Evolutionary conservation across 2,329 filamentous ascomycete genomes (phyloP), one percentile per base, ranked within the genome.

Genomic region (Ophiostoma pallidulum): DNA sequence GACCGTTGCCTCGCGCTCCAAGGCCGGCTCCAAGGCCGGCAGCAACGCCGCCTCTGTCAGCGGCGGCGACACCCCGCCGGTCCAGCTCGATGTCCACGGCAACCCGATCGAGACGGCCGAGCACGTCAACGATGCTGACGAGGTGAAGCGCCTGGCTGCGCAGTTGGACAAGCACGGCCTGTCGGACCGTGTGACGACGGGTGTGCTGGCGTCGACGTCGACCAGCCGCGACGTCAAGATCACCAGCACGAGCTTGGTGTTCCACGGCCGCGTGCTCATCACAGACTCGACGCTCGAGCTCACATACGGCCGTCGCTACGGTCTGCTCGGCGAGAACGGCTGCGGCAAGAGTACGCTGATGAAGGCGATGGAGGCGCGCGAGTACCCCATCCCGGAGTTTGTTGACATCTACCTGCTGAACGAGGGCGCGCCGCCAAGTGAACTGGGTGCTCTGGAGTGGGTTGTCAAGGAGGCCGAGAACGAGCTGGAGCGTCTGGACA

Each of bases 371-470:
- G 84, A 85, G 59, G 83, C 82, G 62, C 86, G 92, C 71, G 94
- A 98, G 69, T 98, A 82, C 66, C 94, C 92, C 54, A 86, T 98
- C 63, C 94, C 92, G 52, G 86, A 95, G 24, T 90, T 96, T 68
- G 77, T 98, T 66, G 94, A 98, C 69, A 94, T 98, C 68, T 98
- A 98, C 72, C 82, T 98, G 39, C 76, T 98, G 58, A 98, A 98
- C 71, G 87, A 97, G 70, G 92, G 92, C 71, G 92, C 92, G 40
- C 89, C 90, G 53, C 85, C 87, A 45, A 86, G 78, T 50, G 88
- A 97, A 1, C 71, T 89, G 45, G 92, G 94, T 62, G 92, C 92
- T 56, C 76, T 98, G 50, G 91, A 97, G 63, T 98, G 94, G 90
- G 92, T 98, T 55, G 87, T 98, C 58, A 87, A 72, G 54, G 89